Conservation (phyloP, 2,329 filamentous ascomycete genomes). For the Lachnellula occidentalis region DNA sequence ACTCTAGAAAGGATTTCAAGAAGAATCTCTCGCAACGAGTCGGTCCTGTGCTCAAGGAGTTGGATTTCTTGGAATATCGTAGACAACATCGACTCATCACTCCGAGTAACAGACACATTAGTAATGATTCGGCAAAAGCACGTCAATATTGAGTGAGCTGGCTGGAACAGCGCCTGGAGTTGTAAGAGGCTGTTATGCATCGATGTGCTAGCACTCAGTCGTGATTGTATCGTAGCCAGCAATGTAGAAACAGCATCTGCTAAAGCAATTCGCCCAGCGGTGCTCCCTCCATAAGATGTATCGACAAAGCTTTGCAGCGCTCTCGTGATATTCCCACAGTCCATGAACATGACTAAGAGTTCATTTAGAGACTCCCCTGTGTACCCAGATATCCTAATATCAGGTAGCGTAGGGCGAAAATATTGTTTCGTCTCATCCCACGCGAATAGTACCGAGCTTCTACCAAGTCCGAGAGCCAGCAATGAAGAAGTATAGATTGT, state of each 20-base stretch:
- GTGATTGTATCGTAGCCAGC: slow-evolving; percentile 28
- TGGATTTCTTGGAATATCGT: slow-evolving; percentile 57
- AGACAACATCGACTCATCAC: slow-evolving; percentile 58
- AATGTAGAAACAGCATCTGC: slow-evolving; percentile 36
- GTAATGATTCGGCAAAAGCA: slow-evolving; percentile 29
- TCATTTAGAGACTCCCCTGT: slow-evolving; percentile 47
- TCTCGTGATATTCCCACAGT: slow-evolving; percentile 32
- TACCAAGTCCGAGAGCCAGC: slow-evolving; percentile 61
- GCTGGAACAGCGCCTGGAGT: slow-evolving; percentile 29
- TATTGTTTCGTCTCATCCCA: slow-evolving; percentile 48
- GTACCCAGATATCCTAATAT: slow-evolving; percentile 44
- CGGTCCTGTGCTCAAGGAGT: slow-evolving; percentile 57
- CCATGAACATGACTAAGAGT: slow-evolving; percentile 33
- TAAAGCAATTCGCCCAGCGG: slow-evolving; percentile 28
- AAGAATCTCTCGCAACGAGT: slow-evolving; percentile 57
- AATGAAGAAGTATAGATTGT: slow-evolving; percentile 51
- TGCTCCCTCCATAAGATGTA: slow-evolving; percentile 23
- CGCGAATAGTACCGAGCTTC: slow-evolving; percentile 65
- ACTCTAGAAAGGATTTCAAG: slow-evolving; percentile 61
- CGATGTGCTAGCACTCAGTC: slow-evolving; percentile 23
- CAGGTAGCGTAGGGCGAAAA: slow-evolving; percentile 46
- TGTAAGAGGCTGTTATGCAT: slow-evolving; percentile 28
- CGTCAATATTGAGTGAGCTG: slow-evolving; percentile 27
- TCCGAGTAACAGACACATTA: slow-evolving; percentile 31
- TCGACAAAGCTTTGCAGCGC: slow-evolving; percentile 28